Evolutionary conservation across 108 stramenopile species (phyloP), one percentile per base, ranked within the genome.

Genomic region (Cylindrotheca closterium): DNA sequence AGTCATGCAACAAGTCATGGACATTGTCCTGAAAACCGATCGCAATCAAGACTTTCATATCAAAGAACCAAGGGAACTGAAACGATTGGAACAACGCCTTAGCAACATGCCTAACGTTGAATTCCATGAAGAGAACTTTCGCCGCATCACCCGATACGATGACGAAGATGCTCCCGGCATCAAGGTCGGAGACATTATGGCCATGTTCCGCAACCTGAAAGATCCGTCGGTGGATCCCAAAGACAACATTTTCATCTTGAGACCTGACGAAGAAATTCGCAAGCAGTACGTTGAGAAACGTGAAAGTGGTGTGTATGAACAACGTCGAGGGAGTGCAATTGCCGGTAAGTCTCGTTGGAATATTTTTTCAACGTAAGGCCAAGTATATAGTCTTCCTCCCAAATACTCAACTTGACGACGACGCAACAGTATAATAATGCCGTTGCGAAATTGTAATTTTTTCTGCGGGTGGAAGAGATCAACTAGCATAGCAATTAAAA

Each of bases 191-290:
- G 65, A 67, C 26, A 58, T 75, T 47, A 71, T 70, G 68, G 54
- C 31, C n/a, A 55, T 79, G 5, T 47, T 73, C 33, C 79, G 74
- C 23, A 75, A 75, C 57, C 45, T 79, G 18, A 59, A 51, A 30
- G 58, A 60, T 33, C 31, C 55, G 32, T 15, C 21, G 46, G 47
- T 75, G n/a, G 60, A 68, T 12, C 63, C 57, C 52, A 55, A 70
- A 31, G 60, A 79, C 8, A 63, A 73, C 26, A 58, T 79, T 23
- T 79, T 79, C 60, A 63, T 56, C 28, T 47, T 77, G n/a, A 49
- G 48, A 28, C 75, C 75, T 0, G 51, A 64, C 32, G 5, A 7
- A 7, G 10, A 42, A 10, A 15, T 42, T 15, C 10, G 15, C 7
- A 7, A 42, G 37, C 12, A 7, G 12, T 52, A 21, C 51, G 8